Evolutionary conservation across 768 basidiomycete species (phyloP), one percentile per base, ranked within the genome.

Genomic region (Macrolepiota fuliginosa): DNA sequence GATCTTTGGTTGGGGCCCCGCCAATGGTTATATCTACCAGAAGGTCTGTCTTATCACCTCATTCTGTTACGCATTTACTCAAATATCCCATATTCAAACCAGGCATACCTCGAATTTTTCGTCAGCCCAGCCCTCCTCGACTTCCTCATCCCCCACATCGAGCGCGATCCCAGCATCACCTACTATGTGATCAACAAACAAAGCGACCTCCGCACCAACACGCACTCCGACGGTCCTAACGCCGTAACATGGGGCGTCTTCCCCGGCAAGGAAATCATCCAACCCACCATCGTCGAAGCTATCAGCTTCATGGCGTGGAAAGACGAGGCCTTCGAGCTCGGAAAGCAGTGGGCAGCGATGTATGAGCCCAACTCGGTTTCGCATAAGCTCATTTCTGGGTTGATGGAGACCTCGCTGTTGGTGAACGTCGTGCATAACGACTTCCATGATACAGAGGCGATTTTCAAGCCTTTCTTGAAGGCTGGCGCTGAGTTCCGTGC

Each of bases 201-300:
- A 45, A 97, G 97, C 42, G 96, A 98, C 72, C 79, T 99, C 54
- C 86, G 89, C 58, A 98, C 97, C 53, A 99, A 98, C 79, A 95
- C 88, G 15, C 91, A 94, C 67, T 92, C 90, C 1, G 95, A 97
- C 54, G 94, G 96, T 2, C 96, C 97, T 27, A 98, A 97, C 68
- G 96, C 96, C n/a, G 94, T 98, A 17, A 98, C 96, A 1, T 98
- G 96, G 96, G 96, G 96, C 64, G 93, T 97, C 9, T 98, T 96
- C 82, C 94, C 96, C 4, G 92, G 93, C 59, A 98, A 98, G 74
- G 96, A 97, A 79, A 92, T 97, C 67, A 78, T 96, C 51, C 94
- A 96, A 71, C 96, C 96, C 22, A 98, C 96, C 19, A 94, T 97
- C 63, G 96, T 98, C 22, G 96, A 98, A 73, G 93, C 95, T 2